phyloP scores from a whole-genome alignment of 441 rosid genomes.

The Bruguiera hainesii region DNA sequence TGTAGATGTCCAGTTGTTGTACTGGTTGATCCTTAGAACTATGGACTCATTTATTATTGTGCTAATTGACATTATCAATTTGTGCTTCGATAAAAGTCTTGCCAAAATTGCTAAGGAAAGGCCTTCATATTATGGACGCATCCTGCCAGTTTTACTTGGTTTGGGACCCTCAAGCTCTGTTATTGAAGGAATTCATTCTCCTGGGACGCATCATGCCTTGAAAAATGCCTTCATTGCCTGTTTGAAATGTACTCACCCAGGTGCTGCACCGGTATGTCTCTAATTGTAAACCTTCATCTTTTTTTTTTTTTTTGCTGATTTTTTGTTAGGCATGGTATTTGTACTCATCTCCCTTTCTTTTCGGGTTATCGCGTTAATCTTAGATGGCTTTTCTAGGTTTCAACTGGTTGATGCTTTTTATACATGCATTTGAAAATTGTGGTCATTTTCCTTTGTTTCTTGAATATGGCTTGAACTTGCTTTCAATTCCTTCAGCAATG shows the following conservation, averaged over 20 bases:
- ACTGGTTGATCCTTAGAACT: neutral
- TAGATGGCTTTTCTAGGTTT: no score
- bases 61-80: constrained; percentile 19
- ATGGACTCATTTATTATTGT: neutral
- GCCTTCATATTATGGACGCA: constrained; percentile 90
- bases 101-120: constrained; percentile 86
- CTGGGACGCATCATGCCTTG: constrained; percentile 68
- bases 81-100: constrained; percentile 51
- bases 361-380: no score
- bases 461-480: no score
- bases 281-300: constrained; percentile 1
- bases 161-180: constrained; percentile 71
- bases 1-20: no score
- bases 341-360: neutral
- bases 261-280: constrained; percentile 91
- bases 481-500: no score
- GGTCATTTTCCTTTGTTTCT: no score
- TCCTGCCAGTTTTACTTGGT: constrained; percentile 90
- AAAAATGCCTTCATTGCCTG: constrained; percentile 72
- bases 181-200: constrained; percentile 59
- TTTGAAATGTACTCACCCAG: constrained; percentile 85
- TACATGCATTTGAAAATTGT: no score
- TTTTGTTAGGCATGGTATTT: neutral
- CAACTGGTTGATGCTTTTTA: no score
- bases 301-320: neutral